Evolutionary conservation across 106 monocot species (phyloP), one percentile per base, ranked within the genome.

Genomic region (Dendrobium catenatum): DNA sequence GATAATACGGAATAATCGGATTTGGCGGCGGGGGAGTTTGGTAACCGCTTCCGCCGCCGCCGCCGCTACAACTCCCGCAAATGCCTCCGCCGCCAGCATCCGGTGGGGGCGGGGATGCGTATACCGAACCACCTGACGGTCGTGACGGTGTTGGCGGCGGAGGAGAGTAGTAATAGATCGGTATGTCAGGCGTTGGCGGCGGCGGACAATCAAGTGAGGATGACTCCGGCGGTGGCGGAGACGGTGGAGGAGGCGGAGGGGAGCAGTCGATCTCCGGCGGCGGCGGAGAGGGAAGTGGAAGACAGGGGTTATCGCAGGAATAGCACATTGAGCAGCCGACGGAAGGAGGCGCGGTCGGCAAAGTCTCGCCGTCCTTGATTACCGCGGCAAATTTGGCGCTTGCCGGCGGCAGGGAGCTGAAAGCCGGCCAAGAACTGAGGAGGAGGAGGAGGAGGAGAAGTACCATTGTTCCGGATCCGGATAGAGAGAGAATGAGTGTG

Each of bases 201-300:
- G 82, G 82, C 84, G 11, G 89, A 19, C 59, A 77, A 9, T 20
- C 44, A 27, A 13, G 41, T n/a, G 67, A 18, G 51, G 78, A 47
- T 31, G 83, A 73, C 2, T 88, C 59, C 26, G 82, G 68, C 5
- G 83, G 83, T 27, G 83, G 83, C 6, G 79, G 87, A 6, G 87
- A 49, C 1, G 81, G 80, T 10, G 88, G 85, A 7, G 88, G 87
- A 1, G 93, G 88, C 6, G 92, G 91, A 6, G 91, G 87, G 0
- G 90, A 86, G 24, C 84, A 47, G 81, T 22, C 29, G 48, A 44
- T 75, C 76, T 79, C 73, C 83, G 61, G 77, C 72, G 48, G 82
- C 42, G 54, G 83, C 0, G 83, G 83, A 18, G 83, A 74, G 42
- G 42, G 37, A 22, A 74, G 20, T 20, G 83, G 83, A 27, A 79